Conservation (phyloP, 495 filamentous ascomycete species). For the Xylaria scruposa region DNA sequence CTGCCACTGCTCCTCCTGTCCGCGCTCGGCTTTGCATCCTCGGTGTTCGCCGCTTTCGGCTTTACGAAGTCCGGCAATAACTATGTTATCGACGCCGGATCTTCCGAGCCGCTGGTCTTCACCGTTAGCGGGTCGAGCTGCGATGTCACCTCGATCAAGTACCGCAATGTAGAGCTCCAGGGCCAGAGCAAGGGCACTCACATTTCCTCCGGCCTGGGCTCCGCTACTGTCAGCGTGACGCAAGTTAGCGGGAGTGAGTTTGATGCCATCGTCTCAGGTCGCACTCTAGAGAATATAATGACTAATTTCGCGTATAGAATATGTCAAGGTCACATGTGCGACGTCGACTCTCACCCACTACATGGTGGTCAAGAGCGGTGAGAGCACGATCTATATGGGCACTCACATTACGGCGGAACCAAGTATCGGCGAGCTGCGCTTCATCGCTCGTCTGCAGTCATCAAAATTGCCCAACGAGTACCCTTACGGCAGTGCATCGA, state of each 20-base stretch:
- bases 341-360: slow-evolving; percentile 69
- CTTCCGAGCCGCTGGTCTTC: slow-evolving; percentile 60
- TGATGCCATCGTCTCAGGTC: neutral
- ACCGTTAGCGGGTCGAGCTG: slow-evolving; percentile 63
- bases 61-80: slow-evolving; percentile 50
- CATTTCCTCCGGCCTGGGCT: slow-evolving; percentile 66
- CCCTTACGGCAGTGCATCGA: slow-evolving; percentile 56
- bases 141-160: slow-evolving; percentile 69
- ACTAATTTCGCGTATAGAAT: slow-evolving; percentile 39
- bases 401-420: slow-evolving; percentile 69
- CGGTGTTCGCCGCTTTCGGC: slow-evolving; percentile 48
- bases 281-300: slow-evolving; percentile 13
- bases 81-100: slow-evolving; percentile 63
- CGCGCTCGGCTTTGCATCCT: slow-evolving; percentile 43
- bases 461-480: slow-evolving; percentile 62
- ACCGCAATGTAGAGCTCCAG: slow-evolving; percentile 63
- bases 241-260: slow-evolving; percentile 42
- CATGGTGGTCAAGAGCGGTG: slow-evolving; percentile 64
- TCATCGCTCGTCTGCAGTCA: slow-evolving; percentile 66
- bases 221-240: slow-evolving; percentile 62
- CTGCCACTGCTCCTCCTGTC: slow-evolving; percentile 29
- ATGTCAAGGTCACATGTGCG: slow-evolving; percentile 67
- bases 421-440: slow-evolving; percentile 66
- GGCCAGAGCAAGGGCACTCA: slow-evolving; percentile 59
- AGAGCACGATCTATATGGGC: slow-evolving; percentile 66